These are phyloP conservation scores for Erodium maritimum DNA, from an alignment of 345 rosid species.

Conservation along the genomic window DNA sequence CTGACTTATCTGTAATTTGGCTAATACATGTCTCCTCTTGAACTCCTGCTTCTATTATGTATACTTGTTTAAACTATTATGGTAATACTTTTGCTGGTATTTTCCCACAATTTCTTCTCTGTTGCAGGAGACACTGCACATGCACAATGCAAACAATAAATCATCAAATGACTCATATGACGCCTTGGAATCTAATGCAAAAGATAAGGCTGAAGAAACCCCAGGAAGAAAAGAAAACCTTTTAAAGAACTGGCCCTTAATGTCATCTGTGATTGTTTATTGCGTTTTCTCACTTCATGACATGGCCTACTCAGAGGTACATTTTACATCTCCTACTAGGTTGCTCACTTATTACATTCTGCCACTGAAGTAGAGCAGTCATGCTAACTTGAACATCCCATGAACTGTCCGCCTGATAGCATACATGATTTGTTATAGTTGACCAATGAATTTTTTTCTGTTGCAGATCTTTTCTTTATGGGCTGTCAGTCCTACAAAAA, in stretches of 20 bases:
- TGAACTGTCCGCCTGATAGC: too few species aligned
- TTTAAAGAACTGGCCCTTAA: conserved; percentile 69
- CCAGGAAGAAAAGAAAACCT: conserved; percentile 31
- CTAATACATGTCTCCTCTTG: too few species aligned
- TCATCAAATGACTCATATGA: conserved; percentile 22
- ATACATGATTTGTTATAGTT: neutral
- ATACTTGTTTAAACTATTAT: too few species aligned
- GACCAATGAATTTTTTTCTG: neutral
- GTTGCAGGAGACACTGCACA: conserved; percentile 68
- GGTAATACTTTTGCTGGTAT: too few species aligned
- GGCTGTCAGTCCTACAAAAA: conserved; percentile 69
- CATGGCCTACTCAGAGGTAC: conserved; percentile 92
- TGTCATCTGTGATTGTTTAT: conserved; percentile 79
- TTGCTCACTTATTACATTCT: neutral
- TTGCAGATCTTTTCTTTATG: conserved; percentile 68
- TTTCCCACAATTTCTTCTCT: neutral
- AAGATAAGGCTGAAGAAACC: conserved; percentile 11
- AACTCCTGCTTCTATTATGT: too few species aligned
- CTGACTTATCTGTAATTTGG: too few species aligned
- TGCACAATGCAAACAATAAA: conserved; percentile 21
- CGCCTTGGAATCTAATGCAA: conserved; percentile 28
- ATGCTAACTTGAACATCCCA: neutral
- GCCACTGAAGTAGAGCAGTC: neutral
- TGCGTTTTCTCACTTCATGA: conserved; percentile 82
- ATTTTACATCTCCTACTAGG: neutral